phyloP scores from a whole-genome alignment of 228 moss, liverwort and hornwort genomes.

The Sphagnum magellanicum region DNA sequence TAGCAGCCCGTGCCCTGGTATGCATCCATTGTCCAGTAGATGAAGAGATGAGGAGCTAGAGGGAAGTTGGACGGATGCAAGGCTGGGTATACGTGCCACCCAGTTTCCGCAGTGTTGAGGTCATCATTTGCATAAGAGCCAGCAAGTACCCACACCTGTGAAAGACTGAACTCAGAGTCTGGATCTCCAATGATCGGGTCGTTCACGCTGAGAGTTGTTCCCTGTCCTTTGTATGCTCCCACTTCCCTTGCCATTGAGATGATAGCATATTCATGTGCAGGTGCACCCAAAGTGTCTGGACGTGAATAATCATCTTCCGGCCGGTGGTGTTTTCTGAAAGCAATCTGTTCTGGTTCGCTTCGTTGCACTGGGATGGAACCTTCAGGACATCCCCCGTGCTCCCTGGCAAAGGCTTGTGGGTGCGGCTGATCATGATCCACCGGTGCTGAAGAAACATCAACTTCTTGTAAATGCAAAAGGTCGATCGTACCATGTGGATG shows the following conservation, averaged over 20 bases:
- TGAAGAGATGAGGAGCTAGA: constrained; percentile 8
- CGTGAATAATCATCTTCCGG: no score
- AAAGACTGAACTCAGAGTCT: constrained; percentile 3
- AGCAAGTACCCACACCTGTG: constrained; percentile 6
- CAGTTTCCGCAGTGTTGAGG: constrained; percentile 4
- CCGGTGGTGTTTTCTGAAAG: background rate
- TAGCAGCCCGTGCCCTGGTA: constrained; percentile 6
- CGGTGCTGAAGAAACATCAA: background rate
- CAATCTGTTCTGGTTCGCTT: background rate
- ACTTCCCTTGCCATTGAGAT: background rate
- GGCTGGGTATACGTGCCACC: constrained; percentile 6
- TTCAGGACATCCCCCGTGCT: constrained; percentile 5
- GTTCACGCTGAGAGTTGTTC: constrained; percentile 1
- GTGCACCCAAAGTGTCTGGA: background rate
- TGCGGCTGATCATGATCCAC: background rate
- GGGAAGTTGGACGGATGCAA: background rate
- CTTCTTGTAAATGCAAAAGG: background rate
- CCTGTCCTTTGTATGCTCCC: constrained; percentile 2
- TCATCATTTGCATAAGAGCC: background rate
- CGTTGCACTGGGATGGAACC: constrained; percentile 9
- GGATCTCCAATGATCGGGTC: background rate
- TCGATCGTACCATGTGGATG: constrained; percentile 6
- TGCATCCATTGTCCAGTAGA: constrained; percentile 3
- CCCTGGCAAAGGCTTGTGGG: constrained; percentile 4
- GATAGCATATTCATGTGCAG: constrained; percentile 1